phyloP scores from a whole-genome alignment of 192 early-diverging fungal genomes.

The Obelidium mucronatum region DNA sequence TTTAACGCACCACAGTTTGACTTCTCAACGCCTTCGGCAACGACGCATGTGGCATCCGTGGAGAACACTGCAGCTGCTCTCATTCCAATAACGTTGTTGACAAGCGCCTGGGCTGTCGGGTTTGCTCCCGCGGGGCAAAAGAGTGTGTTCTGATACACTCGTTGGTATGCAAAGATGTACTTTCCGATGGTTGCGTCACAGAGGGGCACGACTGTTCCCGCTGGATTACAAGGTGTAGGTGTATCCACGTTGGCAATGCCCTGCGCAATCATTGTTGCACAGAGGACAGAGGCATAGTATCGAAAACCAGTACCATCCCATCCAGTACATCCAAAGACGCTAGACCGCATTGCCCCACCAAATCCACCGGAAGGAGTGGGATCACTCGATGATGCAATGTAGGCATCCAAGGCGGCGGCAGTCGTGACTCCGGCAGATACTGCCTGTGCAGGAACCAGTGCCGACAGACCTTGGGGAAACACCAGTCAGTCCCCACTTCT shows the following conservation, averaged over 20 bases:
- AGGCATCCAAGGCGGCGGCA: conserved; percentile 9
- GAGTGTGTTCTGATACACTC: background rate
- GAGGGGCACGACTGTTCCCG: background rate
- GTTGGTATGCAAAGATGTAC: background rate
- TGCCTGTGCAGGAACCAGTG: background rate
- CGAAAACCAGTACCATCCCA: conserved; percentile 23
- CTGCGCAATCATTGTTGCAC: background rate
- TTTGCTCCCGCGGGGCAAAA: conserved; percentile 16
- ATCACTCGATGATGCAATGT: background rate
- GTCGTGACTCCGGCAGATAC: background rate
- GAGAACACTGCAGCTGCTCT: background rate
- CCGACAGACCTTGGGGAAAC: too few species aligned
- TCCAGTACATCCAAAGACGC: background rate
- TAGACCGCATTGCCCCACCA: too few species aligned
- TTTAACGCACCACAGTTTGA: conserved; percentile 13
- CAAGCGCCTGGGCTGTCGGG: background rate
- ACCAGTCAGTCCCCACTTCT: too few species aligned
- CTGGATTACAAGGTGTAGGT: conserved; percentile 17
- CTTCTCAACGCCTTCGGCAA: conserved; percentile 16
- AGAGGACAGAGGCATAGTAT: background rate
- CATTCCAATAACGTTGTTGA: too few species aligned
- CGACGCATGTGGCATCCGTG: background rate
- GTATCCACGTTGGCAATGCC: conserved; percentile 5
- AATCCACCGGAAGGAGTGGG: background rate
- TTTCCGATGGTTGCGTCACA: background rate